Conservation (phyloP, 345 rosid species). For the Brassica carinata region DNA sequence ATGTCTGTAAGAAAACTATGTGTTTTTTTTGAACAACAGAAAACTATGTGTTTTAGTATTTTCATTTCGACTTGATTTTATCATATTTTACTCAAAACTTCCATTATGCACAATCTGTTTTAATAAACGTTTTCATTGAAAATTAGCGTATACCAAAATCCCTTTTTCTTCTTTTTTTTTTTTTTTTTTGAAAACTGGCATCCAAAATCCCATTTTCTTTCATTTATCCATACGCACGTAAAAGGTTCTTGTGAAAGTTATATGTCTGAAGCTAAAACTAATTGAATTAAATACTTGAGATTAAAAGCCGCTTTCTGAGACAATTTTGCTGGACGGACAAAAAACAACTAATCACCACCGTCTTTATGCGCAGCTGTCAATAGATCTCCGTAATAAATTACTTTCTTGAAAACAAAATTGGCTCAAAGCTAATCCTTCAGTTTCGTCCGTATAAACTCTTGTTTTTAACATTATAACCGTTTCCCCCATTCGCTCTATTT, state of each 20-base stretch:
- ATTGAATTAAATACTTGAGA: slow-evolving; percentile 38
- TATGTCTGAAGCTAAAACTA: neutral
- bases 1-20: too few relatives aligned
- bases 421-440: neutral
- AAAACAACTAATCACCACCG: slow-evolving; percentile 53
- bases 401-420: neutral
- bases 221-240: too few relatives aligned
- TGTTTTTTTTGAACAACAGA: too few relatives aligned
- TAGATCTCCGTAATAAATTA: slow-evolving; percentile 35
- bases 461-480: slow-evolving; percentile 8
- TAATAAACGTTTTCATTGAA: neutral
- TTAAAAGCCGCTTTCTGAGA: slow-evolving; percentile 51
- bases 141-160: neutral
- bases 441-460: slow-evolving; percentile 13
- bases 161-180: too few relatives aligned
- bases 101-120: neutral
- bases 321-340: slow-evolving; percentile 59
- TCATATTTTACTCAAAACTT: neutral
- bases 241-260: neutral
- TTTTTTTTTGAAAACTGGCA: too few relatives aligned
- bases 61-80: neutral
- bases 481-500: neutral
- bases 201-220: neutral
- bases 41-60: too few relatives aligned
- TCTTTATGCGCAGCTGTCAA: slow-evolving; percentile 54